Conservation (phyloP, 345 rosid genomes). For the Salix koriyanagi region DNA sequence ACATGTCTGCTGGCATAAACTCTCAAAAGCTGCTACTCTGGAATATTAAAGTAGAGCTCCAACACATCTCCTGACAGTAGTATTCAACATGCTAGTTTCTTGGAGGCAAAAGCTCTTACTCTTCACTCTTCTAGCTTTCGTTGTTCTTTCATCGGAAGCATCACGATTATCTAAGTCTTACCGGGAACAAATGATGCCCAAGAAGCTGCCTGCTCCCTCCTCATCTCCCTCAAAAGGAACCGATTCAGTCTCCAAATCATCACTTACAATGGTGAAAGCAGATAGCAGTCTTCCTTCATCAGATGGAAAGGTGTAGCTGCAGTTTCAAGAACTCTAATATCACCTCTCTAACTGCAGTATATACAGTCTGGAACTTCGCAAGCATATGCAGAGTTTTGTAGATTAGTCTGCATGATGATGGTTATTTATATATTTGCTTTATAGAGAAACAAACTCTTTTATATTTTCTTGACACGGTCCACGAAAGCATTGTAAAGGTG, state of each 20-base stretch:
- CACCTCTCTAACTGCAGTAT: constrained; percentile 19
- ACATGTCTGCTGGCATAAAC: constrained; percentile 50
- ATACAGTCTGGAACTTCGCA: not conserved
- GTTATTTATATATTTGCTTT: constrained; percentile 1
- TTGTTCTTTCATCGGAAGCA: constrained; percentile 43
- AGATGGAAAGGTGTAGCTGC: constrained; percentile 52
- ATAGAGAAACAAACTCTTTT: constrained; percentile 13
- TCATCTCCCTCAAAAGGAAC: constrained; percentile 93
- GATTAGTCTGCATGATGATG: not conserved
- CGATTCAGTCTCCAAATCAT: constrained; percentile 48
- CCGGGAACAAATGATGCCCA: constrained; percentile 87
- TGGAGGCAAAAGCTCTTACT: constrained; percentile 39
- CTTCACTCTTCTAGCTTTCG: constrained; percentile 38
- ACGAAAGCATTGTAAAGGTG: not conserved
- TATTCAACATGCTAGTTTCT: constrained; percentile 33
- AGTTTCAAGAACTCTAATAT: constrained; percentile 6
- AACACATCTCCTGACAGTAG: constrained; percentile 10
- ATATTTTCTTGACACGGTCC: not conserved
- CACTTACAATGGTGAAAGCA: constrained; percentile 31
- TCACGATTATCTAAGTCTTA: constrained; percentile 56
- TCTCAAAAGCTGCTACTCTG: constrained; percentile 36
- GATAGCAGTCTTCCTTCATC: constrained; percentile 38
- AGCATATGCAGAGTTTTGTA: constrained; percentile 19
- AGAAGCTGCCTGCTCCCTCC: constrained; percentile 65
- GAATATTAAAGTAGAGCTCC: constrained; percentile 23